Base-by-base conservation (phyloP, 1,284 basidiomycete genomes). In the Pseudozyma sp. region DNA sequence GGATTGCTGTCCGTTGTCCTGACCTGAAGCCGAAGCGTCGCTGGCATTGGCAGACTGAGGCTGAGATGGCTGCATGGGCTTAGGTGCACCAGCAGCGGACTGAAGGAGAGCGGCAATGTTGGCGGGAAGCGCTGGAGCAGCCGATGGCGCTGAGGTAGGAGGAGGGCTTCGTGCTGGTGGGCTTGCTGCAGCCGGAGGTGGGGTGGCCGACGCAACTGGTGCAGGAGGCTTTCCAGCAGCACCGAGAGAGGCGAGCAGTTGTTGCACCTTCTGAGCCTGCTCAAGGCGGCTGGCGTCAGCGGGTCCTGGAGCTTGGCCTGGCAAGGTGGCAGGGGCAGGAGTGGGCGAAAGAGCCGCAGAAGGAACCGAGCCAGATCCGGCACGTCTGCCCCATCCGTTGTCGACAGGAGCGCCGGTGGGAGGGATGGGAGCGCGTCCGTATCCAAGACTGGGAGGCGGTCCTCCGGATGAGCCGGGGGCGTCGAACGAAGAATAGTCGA, bases 261-360 rank as follows among this genome's bases (percentile, higher is more conserved):
- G 70, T 61, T 85, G 85, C 52, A 85, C 83, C 62, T 83, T 85
- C 50, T 79, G 82, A 18, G 85, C 84, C 44, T 85, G 83, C 45
- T 83, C 84, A 6, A 85, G 70, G 1, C 84, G 79, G 52, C 80
- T 70, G 11, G 58, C 57, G 16, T 70, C 69, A 35, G 45, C 45
- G 4, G 57, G 53, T 13, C 48, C 60, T 25, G 61, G 49, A 31
- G 52, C 38, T 14, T 16, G 45, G 18, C 36, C 45, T 9, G 45
- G 12, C 5, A 18, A n/a, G 9, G 47, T 31, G 19, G 51, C 61
- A 18, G 57, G 14, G 18, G 56, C 52, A 7, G 56, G n/a, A 12
- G 51, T 42, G 10, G 68, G 52, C 21, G 57, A 43, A 16, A 68
- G 48, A 40, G 60, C 47, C 1, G 60, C 59, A 44, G 48, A 44